Evolutionary conservation across 2,329 filamentous ascomycete species (phyloP).

Genomic region (Bertia moriformis): DNA sequence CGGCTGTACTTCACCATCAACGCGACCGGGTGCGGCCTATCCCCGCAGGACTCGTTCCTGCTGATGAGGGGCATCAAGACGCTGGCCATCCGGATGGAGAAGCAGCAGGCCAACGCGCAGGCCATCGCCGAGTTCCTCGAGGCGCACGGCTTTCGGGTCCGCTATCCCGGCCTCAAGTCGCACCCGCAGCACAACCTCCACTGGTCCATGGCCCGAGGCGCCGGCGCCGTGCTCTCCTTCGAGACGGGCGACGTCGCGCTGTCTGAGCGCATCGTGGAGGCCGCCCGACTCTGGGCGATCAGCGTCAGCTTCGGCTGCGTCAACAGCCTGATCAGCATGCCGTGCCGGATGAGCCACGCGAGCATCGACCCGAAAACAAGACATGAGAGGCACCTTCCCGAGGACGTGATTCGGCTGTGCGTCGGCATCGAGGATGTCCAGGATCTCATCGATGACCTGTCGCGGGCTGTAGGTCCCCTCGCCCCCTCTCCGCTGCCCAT

Average conservation of each 20-base stretch:
- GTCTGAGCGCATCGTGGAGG: slow-evolving; percentile 86
- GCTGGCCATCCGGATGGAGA: slow-evolving; percentile 93
- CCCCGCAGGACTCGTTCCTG: slow-evolving; percentile 90
- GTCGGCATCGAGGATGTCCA: slow-evolving; percentile 89
- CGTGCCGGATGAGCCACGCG: slow-evolving; percentile 56
- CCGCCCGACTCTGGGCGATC: too few relatives aligned
- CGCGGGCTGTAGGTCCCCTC: slow-evolving; percentile 60
- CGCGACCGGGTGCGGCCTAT: slow-evolving; percentile 80
- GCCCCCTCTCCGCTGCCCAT: neutral
- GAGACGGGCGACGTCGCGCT: slow-evolving; percentile 78
- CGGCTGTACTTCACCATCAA: slow-evolving; percentile 96
- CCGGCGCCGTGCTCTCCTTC: slow-evolving; percentile 87
- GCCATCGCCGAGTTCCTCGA: slow-evolving; percentile 86
- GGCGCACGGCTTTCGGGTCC: slow-evolving; percentile 77
- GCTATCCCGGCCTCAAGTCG: slow-evolving; percentile 83
- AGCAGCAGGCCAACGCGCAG: slow-evolving; percentile 86
- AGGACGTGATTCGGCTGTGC: slow-evolving; percentile 89
- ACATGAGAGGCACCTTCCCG: slow-evolving; percentile 77
- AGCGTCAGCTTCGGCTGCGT: slow-evolving; percentile 55
- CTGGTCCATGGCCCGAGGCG: slow-evolving; percentile 85
- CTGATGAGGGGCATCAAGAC: slow-evolving; percentile 94
- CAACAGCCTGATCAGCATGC: slow-evolving; percentile 56
- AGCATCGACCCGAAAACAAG: slow-evolving; percentile 86
- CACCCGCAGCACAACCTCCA: slow-evolving; percentile 95
- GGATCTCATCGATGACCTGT: slow-evolving; percentile 85